Base-by-base conservation (phyloP, 2,329 filamentous ascomycete species). In the Pseudogymnoascus destructans region DNA sequence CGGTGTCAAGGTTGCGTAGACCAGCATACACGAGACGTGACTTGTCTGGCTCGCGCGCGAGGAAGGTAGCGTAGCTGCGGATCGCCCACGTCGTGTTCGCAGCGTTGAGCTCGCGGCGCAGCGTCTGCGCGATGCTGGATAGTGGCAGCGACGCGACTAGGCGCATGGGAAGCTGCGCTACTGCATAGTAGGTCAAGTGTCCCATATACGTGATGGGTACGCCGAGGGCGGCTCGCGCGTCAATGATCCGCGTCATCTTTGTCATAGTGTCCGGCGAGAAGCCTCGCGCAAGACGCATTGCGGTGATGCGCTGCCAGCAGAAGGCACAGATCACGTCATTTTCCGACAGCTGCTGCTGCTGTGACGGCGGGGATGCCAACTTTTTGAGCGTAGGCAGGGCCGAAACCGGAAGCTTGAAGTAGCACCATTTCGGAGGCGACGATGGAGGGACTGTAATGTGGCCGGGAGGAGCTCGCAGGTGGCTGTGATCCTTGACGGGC, bases 321-420 rank as follows among this genome's bases (percentile, higher is more conserved):
- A 72, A 66, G 10, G 70, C 70, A 46, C 64, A 65, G 3, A 72
- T 58, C 13, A 65, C 66, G 57, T 72, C 70, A 58, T 70, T 66
- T 5, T 61, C 61, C 1, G 67, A 66, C 55, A 68, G 63, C 27
- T 30, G 27, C 27, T 30, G 27, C 27, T 30, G 27, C 27, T 30
- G 27, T 30, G 27, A 30, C 27, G 27, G 49, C 17, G 30, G 25
- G 36, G 62, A 59, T 4, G 65, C 64, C 3, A 63, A 38, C 3
- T 57, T 57, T 36, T 64, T 64, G 15, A 67, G 35, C 32, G 59
- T 21, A 15, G 60, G 58, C 13, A 17, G 46, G 35, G 11, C 19
- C 57, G 21, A 35, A 30, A 23, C 40, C 15, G 32, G 30, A 56
- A 68, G 65, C 2, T 63, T 59, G 42, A 69, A 64, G 52, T 66